Conservation (phyloP, 2,329 filamentous ascomycete species). For the Fonsecaea erecta region DNA sequence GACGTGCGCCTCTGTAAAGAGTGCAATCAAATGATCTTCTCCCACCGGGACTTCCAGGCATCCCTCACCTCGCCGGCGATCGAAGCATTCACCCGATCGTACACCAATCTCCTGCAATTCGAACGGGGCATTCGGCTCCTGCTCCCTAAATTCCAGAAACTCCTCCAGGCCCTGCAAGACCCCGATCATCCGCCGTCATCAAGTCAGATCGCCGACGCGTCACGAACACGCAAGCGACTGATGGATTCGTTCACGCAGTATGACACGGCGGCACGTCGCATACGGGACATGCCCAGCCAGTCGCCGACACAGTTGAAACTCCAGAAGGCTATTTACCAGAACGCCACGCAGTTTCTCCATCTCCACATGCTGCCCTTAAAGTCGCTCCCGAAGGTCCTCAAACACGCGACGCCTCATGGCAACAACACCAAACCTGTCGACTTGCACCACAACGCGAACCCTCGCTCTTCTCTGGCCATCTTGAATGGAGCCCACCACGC, state of each 20-base stretch:
- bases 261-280: conserved; percentile 76
- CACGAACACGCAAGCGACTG: conserved; percentile 84
- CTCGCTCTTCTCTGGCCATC: conserved; percentile 57
- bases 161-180: conserved; percentile 74
- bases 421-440: conserved; percentile 14
- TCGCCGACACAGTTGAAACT: conserved; percentile 74
- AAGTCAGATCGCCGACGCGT: conserved; percentile 79
- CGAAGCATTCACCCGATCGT: conserved; percentile 60
- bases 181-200: conserved; percentile 67
- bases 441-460: conserved; percentile 26
- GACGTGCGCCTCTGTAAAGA: conserved; percentile 92
- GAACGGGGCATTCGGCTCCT: conserved; percentile 82
- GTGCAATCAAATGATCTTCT: conserved; percentile 74
- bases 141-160: conserved; percentile 80
- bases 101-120: conserved; percentile 83
- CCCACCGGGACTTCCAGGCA: conserved; percentile 75
- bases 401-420: conserved; percentile 62
- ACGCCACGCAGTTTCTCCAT: conserved; percentile 82
- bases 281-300: conserved; percentile 76
- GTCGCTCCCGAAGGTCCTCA: conserved; percentile 70
- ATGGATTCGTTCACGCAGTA: conserved; percentile 91
- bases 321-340: conserved; percentile 80
- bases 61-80: conserved; percentile 72
- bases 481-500: conserved; percentile 59
- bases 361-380: conserved; percentile 89